These are phyloP conservation scores for Corylus americana DNA, from an alignment of 306 rosid genomes.

Conservation along the genomic window DNA sequence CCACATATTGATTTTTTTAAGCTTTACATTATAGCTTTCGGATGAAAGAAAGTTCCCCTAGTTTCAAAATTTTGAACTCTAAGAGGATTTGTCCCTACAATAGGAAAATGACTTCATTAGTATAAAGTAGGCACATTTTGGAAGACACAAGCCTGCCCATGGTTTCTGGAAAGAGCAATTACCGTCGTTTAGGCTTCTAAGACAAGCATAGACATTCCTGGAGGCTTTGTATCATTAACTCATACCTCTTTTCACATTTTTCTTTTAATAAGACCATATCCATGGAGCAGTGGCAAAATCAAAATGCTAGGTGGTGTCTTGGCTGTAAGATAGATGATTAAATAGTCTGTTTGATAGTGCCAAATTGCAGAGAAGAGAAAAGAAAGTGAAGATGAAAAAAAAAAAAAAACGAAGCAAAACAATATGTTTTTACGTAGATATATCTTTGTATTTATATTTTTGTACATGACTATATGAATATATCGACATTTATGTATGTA, in stretches of 20 bases:
- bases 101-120: neutral
- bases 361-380: neutral
- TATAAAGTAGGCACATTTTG: neutral
- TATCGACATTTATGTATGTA: no score
- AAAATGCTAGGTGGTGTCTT: no score
- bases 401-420: neutral
- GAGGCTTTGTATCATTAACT: no score
- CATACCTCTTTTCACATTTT: no score
- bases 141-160: neutral
- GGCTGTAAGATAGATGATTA: no score
- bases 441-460: no score
- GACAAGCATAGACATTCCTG: neutral
- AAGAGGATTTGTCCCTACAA: neutral
- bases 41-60: neutral
- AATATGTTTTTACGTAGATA: neutral
- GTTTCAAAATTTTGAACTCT: neutral
- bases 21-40: constrained; percentile 7
- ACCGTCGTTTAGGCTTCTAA: neutral
- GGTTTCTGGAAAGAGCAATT: neutral
- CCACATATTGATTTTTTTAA: neutral
- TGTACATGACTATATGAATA: no score
- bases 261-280: no score
- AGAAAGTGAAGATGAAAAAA: neutral
- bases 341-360: neutral
- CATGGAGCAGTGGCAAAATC: no score